Evolutionary conservation across 2,329 filamentous ascomycete genomes (phyloP).

Genomic region (Pestalotiopsis fici): DNA sequence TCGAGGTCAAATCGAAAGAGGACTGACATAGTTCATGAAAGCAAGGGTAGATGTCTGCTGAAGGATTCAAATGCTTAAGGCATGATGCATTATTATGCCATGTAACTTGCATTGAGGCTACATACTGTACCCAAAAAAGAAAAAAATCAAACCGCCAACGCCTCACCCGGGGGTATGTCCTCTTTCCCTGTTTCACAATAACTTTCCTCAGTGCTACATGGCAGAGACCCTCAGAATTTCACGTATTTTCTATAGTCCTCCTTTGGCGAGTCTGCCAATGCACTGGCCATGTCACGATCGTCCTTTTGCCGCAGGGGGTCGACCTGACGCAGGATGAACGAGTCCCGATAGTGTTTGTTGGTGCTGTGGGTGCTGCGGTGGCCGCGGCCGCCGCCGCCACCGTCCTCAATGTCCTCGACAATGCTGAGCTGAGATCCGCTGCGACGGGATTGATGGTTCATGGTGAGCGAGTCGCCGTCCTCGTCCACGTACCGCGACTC

Average conservation of each 20-base stretch:
- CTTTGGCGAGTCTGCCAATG: not conserved
- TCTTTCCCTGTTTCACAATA: not conserved
- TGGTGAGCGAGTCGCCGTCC: conserved; percentile 21
- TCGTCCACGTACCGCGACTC: conserved; percentile 22
- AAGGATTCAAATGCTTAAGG: not conserved
- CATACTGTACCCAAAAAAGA: not conserved
- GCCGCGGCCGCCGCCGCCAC: not conserved
- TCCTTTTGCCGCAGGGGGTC: conserved; percentile 8
- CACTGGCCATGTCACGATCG: not conserved
- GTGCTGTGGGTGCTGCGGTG: not conserved
- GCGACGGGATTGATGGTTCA: conserved; percentile 11
- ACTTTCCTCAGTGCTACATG: not conserved
- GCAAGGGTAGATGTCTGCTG: not conserved
- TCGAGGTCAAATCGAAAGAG: too few relatives aligned
- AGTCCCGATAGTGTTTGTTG: conserved; percentile 4
- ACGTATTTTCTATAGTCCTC: not conserved
- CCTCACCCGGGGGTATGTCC: not conserved
- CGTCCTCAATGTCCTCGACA: not conserved
- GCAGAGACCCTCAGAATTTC: not conserved
- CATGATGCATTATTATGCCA: not conserved
- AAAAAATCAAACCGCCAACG: not conserved
- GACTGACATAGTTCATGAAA: not conserved
- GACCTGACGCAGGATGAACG: conserved; percentile 10
- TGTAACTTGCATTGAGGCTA: not conserved
- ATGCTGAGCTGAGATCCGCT: conserved; percentile 20